Conservation (phyloP, 2,329 filamentous ascomycete genomes). For the Aspergillus eucalypticola region DNA sequence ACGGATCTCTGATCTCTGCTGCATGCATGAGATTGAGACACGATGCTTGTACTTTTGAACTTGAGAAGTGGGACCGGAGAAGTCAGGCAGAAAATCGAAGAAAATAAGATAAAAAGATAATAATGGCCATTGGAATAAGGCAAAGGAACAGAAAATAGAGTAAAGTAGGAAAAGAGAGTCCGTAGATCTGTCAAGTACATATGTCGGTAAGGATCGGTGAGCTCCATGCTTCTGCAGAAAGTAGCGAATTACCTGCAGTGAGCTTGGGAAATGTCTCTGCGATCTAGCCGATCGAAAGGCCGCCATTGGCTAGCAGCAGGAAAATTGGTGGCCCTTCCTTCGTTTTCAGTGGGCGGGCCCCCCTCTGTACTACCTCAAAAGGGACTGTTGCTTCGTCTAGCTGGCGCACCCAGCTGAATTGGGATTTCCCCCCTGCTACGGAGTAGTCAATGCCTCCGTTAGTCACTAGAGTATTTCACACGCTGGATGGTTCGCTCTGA, state of each 20-base stretch:
- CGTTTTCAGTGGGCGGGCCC: background rate
- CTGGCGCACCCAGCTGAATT: background rate
- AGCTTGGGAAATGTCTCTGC: conserved; percentile 10
- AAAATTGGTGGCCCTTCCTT: background rate
- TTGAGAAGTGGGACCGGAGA: background rate
- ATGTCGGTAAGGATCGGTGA: conserved; percentile 18
- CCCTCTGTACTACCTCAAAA: background rate
- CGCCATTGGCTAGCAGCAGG: conserved; percentile 6
- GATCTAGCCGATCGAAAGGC: conserved; percentile 8
- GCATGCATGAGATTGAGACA: background rate
- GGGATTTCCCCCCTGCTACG: background rate
- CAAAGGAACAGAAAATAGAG: background rate
- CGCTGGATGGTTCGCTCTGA: background rate
- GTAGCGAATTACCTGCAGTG: conserved; percentile 19
- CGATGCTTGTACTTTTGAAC: background rate
- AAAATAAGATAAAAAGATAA: background rate
- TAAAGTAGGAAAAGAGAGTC: conserved; percentile 3
- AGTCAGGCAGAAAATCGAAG: background rate
- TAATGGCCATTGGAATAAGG: background rate
- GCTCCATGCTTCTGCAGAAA: conserved; percentile 17
- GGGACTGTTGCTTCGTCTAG: background rate
- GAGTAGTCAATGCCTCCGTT: background rate
- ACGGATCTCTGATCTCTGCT: background rate
- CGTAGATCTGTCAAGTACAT: conserved; percentile 15
- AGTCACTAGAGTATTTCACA: background rate